A percentile compares a stretch with the other conserved stretches of the same genome.
These are phyloP conservation scores for Scenedesmus sp. DNA, from an alignment of 163 green algal species.

Conservation along the genomic window DNA sequence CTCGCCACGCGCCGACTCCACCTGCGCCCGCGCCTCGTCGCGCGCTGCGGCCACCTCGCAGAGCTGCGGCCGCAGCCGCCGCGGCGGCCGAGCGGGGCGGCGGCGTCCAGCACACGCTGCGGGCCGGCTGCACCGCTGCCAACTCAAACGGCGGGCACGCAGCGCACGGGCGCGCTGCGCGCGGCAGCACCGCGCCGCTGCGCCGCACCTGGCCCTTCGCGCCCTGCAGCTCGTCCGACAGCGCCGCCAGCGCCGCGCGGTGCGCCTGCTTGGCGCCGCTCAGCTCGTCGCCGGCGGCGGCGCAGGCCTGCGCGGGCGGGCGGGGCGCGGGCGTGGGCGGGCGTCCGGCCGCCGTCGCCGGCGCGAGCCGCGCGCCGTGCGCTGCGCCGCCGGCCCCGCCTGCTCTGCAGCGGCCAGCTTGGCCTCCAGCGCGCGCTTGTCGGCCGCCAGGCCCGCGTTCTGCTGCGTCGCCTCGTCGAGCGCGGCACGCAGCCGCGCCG, in stretches of 20 bases:
- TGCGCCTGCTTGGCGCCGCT: slow-evolving; percentile 4
- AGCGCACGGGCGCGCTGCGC: too few species aligned
- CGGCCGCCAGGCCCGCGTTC: neutral
- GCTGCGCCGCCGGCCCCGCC: neutral
- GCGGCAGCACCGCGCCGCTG: too few species aligned
- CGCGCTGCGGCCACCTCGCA: neutral
- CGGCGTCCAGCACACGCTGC: too few species aligned
- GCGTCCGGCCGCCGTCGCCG: too few species aligned
- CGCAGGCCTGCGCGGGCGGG: neutral
- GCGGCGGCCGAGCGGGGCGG: too few species aligned
- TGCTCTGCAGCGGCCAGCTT: slow-evolving; percentile 8
- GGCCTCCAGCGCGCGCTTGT: neutral
- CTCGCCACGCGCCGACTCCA: slow-evolving; percentile 10
- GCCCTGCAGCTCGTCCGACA: slow-evolving; percentile 20
- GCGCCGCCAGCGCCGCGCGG: slow-evolving; percentile 11
- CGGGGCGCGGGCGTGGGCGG: too few species aligned
- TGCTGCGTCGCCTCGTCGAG: slow-evolving; percentile 18
- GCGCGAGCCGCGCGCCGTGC: too few species aligned
- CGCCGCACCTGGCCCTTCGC: slow-evolving; percentile 15
- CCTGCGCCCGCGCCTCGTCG: neutral
- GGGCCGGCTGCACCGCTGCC: too few species aligned
- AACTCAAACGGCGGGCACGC: neutral
- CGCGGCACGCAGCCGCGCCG: neutral
- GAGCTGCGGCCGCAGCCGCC: too few species aligned
- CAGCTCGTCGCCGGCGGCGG: neutral